Percentiles rank a stretch among this genome's conserved stretches.
Conservation (phyloP, 1,284 basidiomycete genomes). For the Leccinum subrobustum region DNA sequence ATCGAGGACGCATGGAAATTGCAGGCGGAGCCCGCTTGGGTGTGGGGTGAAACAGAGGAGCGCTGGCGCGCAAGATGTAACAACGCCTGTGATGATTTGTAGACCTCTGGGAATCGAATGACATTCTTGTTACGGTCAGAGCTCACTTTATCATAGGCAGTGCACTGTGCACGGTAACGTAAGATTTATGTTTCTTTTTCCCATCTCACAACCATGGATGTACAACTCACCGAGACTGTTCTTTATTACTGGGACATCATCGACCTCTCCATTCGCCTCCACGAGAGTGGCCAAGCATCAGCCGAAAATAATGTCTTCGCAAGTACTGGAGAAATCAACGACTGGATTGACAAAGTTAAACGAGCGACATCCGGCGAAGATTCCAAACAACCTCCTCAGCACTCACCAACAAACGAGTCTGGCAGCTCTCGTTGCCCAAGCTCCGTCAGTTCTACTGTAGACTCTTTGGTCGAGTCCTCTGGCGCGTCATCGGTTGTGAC, state of each 20-base stretch:
- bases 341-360: neutral
- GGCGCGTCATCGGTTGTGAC: neutral
- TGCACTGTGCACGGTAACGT: neutral
- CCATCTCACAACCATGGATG: neutral
- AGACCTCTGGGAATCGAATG: too few species aligned
- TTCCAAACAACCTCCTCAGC: neutral
- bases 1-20: conserved; percentile 23
- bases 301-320: neutral
- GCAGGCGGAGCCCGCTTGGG: conserved; percentile 14
- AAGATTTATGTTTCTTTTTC: neutral
- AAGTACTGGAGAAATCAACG: neutral
- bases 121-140: too few species aligned
- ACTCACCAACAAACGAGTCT: neutral
- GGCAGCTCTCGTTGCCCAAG: neutral
- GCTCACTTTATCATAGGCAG: too few species aligned
- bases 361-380: neutral
- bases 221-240: neutral
- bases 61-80: conserved; percentile 10
- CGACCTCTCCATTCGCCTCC: neutral
- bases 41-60: conserved; percentile 17
- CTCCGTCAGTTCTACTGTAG: neutral
- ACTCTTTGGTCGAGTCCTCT: neutral
- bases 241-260: neutral
- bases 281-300: neutral
- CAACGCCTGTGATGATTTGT: too few species aligned